Percentiles rank a stretch among this genome's conserved stretches.
Evolutionary conservation across 495 filamentous ascomycete species (phyloP).

Genomic region (Penicillium taxi): DNA sequence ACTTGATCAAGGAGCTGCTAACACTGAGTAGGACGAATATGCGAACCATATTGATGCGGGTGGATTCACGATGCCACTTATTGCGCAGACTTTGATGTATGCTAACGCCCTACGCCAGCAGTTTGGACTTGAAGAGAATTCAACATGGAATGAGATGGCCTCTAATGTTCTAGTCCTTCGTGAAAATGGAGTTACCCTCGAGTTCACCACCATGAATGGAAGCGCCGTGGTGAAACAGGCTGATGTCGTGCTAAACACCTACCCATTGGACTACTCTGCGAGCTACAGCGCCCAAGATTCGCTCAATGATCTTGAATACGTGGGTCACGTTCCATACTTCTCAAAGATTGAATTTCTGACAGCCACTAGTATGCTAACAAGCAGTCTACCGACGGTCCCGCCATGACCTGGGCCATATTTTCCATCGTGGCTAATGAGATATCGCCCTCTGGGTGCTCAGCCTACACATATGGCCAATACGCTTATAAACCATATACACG

Average conservation of each 20-base stretch:
- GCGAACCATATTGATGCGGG: slow-evolving; percentile 65
- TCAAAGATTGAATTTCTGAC: not conserved
- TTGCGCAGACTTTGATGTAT: slow-evolving; percentile 47
- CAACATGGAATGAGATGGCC: slow-evolving; percentile 47
- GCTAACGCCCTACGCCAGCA: slow-evolving; percentile 50
- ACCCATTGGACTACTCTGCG: slow-evolving; percentile 45
- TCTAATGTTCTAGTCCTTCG: slow-evolving; percentile 45
- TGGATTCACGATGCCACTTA: slow-evolving; percentile 64
- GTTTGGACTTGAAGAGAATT: slow-evolving; percentile 45
- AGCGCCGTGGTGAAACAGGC: slow-evolving; percentile 57
- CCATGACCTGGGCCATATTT: slow-evolving; percentile 63
- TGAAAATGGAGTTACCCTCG: slow-evolving; percentile 57
- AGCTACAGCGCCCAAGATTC: slow-evolving; percentile 47
- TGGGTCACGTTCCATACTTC: slow-evolving; percentile 20
- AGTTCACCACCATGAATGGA: slow-evolving; percentile 62
- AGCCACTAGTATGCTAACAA: slow-evolving; percentile 48
- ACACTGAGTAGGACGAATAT: slow-evolving; percentile 51
- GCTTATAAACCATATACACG: slow-evolving; percentile 48
- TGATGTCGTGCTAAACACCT: slow-evolving; percentile 54
- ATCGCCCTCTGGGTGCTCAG: slow-evolving; percentile 53
- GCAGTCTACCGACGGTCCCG: slow-evolving; percentile 54
- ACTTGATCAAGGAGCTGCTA: not conserved
- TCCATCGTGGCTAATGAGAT: slow-evolving; percentile 52
- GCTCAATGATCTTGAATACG: slow-evolving; percentile 51
- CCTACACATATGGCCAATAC: slow-evolving; percentile 56